These are phyloP conservation scores for Cyamopsis tetragonoloba DNA, from an alignment of 306 rosid genomes.

Conservation along the genomic window DNA sequence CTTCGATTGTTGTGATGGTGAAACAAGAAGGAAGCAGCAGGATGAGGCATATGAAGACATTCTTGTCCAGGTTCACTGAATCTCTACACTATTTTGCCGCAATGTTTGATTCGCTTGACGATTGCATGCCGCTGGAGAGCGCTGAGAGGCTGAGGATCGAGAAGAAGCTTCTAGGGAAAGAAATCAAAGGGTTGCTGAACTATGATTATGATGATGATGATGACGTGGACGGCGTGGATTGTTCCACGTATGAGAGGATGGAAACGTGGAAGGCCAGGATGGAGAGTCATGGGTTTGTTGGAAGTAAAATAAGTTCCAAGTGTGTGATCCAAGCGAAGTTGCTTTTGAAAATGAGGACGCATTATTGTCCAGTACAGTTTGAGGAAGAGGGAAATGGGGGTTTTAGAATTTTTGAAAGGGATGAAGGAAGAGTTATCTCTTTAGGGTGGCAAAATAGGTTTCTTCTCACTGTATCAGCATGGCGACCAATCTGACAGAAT, in stretches of 20 bases:
- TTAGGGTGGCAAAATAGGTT: conserved; percentile 69
- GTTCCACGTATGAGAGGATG: conserved; percentile 40
- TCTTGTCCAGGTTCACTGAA: conserved; percentile 62
- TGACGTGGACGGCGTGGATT: conserved; percentile 32
- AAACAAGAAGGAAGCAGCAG: conserved; percentile 56
- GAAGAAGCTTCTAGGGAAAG: conserved; percentile 62
- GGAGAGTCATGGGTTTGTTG: conserved; percentile 53
- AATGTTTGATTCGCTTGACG: conserved; percentile 66
- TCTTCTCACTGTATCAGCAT: conserved; percentile 59
- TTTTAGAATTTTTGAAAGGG: conserved; percentile 56
- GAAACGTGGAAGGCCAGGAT: conserved; percentile 60
- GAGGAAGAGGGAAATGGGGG: conserved; percentile 43
- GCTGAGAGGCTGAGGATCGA: conserved; percentile 55
- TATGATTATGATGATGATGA: too few species aligned
- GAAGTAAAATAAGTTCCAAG: conserved; percentile 46
- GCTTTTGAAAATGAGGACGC: conserved; percentile 60
- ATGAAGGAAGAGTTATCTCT: conserved; percentile 54
- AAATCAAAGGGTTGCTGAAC: conserved; percentile 50
- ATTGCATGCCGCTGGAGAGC: conserved; percentile 59
- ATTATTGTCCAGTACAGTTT: conserved; percentile 43
- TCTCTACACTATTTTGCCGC: conserved; percentile 63
- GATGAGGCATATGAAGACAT: conserved; percentile 23
- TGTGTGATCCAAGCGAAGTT: conserved; percentile 60
- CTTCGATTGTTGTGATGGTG: conserved; percentile 45
- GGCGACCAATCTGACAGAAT: conserved; percentile 40